Base-by-base conservation (phyloP, 1,139 yeast genomes). In the Saccharomyces hybrid region DNA sequence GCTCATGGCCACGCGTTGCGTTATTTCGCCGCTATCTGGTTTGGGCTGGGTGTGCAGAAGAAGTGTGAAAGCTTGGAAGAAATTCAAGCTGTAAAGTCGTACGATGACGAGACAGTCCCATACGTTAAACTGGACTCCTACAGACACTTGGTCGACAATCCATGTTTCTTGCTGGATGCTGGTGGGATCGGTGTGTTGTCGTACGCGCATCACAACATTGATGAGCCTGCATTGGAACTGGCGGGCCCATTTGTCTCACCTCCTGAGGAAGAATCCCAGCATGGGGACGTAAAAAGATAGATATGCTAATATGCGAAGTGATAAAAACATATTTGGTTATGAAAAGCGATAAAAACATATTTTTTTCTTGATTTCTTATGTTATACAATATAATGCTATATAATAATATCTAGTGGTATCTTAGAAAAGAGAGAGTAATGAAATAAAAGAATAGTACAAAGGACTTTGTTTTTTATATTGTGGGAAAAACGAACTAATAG, bases 1-100 rank as follows among this genome's bases (percentile, higher is more conserved):
- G 97, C 93, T 7, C 98, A 91, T 67, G 98, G 98, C 49, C 98
- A 91, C 66, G 87, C 91, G 54, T 76, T 91, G 62, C 83, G 98
- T 66, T 87, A 93, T 67, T 82, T 91, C 64, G 95, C 91, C 7
- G 88, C 91, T 38, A 75, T 96, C 59, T 91, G 98, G 98, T 82
- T 88, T 57, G 65, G 61, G 51, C 51, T 66, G 42, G 74, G 75
- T 47, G 65, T 62, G 24, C 71, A 69, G 52, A 65, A 64, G 48
- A 51, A 57, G 4, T 62, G 69, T 48, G 64, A 62, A 29, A 64
- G 70, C 19, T 65, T 57, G 19, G 58, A 64, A 34, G 66, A 65
- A 51, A 57, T 53, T 28, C 55, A 57, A 3, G 55, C 59, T 34
- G 58, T 61, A 24, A 52, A 56, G 26, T 58, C 68, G 28, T 64